A percentile compares a stretch with the other conserved stretches of the same genome.
These are phyloP conservation scores for Salisapilia sapeloensis DNA, from an alignment of 352 stramenopile genomes.

Conservation along the genomic window DNA sequence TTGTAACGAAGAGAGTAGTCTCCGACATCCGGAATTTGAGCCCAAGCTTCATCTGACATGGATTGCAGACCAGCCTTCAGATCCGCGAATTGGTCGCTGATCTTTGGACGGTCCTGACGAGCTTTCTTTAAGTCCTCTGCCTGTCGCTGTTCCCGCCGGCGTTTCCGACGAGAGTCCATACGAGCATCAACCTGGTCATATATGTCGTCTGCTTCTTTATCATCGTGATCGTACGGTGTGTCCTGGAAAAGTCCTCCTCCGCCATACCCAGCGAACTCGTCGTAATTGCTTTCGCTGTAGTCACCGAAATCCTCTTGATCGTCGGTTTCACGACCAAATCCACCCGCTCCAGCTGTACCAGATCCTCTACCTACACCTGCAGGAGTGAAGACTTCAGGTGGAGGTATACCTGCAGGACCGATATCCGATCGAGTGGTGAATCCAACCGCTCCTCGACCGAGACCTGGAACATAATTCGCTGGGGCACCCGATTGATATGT, in stretches of 20 bases:
- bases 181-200: constrained; percentile 93
- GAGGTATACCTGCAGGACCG: constrained; percentile 68
- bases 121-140: constrained; percentile 79
- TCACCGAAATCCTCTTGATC: constrained; percentile 78
- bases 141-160: constrained; percentile 64
- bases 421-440: constrained; percentile 97
- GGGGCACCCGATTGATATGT: constrained; percentile 81
- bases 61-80: constrained; percentile 87
- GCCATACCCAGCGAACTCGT: constrained; percentile 82
- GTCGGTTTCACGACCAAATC: constrained; percentile 73
- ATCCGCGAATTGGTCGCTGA: constrained; percentile 95
- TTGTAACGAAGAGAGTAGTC: constrained; percentile 92
- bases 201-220: constrained; percentile 92
- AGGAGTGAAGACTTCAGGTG: constrained; percentile 38
- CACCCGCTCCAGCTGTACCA: constrained; percentile 60
- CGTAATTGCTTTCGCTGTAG: constrained; percentile 86
- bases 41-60: constrained; percentile 91
- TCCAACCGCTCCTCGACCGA: constrained; percentile 89
- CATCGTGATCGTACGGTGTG: constrained; percentile 91
- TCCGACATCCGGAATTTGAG: constrained; percentile 92
- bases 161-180: constrained; percentile 87
- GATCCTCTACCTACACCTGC: constrained; percentile 53
- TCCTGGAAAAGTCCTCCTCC: constrained; percentile 79
- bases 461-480: constrained; percentile 91
- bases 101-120: constrained; percentile 81